Conservation (phyloP, 306 rosid species). For the Cucumis hystrix region DNA sequence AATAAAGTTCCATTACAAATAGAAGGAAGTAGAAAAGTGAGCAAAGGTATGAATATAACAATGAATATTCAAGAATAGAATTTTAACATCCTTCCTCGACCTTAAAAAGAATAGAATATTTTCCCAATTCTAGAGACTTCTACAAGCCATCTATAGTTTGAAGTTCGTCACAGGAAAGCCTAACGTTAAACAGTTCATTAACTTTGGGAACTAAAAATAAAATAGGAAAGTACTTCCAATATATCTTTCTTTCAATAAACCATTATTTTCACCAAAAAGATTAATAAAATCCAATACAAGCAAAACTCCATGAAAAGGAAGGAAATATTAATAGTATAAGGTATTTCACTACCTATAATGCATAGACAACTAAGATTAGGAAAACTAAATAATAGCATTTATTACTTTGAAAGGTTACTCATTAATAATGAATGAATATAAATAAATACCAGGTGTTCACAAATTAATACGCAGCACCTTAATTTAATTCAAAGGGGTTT, state of each 20-base stretch:
- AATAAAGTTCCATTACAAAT: not conserved
- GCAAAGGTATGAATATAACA: not conserved
- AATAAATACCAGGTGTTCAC: no score
- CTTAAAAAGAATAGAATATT: constrained; percentile 71
- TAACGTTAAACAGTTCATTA: not conserved
- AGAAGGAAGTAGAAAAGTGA: not conserved
- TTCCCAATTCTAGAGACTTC: constrained; percentile 64
- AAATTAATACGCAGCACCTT: no score
- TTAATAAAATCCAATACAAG: no score
- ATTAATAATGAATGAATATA: not conserved
- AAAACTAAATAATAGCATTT: not conserved
- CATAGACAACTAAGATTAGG: not conserved
- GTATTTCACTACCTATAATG: not conserved
- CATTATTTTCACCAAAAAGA: no score
- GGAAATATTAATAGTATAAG: not conserved
- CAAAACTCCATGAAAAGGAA: not conserved
- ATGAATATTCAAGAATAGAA: not conserved
- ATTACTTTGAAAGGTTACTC: not conserved
- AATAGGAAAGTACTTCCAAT: not conserved
- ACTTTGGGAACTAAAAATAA: not conserved
- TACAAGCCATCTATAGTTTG: constrained; percentile 72
- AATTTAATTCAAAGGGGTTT: no score
- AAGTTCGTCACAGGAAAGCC: constrained; percentile 28
- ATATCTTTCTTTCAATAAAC: no score
- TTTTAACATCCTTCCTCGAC: constrained; percentile 78